phyloP scores from a whole-genome alignment of 1,284 basidiomycete genomes.

The Sanghuangporus weigelae region DNA sequence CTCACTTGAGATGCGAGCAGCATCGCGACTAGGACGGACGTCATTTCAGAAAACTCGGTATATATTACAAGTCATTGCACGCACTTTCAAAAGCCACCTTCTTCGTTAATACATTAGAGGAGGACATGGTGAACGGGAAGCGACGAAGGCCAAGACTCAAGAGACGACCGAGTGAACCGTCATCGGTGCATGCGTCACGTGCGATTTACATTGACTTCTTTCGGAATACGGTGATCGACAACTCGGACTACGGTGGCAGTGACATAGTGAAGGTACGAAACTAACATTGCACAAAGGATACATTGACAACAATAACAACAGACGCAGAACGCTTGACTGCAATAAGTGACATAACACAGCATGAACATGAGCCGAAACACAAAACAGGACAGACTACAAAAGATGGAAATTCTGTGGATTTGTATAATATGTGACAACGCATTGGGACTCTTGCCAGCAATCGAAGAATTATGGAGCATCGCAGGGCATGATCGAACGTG shows the following conservation, averaged over 20 bases:
- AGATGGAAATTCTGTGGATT: not conserved
- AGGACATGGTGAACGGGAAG: conserved; percentile 9
- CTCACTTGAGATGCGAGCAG: conserved; percentile 60
- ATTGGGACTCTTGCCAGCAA: not conserved
- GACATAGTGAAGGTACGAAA: not conserved
- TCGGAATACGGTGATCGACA: not conserved
- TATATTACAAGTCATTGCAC: conserved; percentile 19
- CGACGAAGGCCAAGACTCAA: not conserved
- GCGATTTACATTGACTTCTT: not conserved
- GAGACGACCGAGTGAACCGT: not conserved
- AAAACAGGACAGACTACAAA: not conserved
- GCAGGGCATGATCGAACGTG: not conserved
- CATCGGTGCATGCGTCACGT: not conserved
- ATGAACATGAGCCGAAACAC: not conserved
- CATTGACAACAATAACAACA: not conserved
- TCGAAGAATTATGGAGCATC: not conserved
- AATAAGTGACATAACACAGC: not conserved
- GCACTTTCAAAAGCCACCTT: conserved; percentile 37
- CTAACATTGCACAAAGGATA: not conserved
- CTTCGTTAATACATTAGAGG: conserved; percentile 16
- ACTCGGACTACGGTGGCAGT: not conserved
- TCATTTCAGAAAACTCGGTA: not conserved
- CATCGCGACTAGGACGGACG: conserved; percentile 41
- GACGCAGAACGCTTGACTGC: not conserved
- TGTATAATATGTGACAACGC: not conserved